Evolutionary conservation across 208 protist species (phyloP), one percentile per base, ranked within the genome.

Genomic region (Trypanosoma melophagium): DNA sequence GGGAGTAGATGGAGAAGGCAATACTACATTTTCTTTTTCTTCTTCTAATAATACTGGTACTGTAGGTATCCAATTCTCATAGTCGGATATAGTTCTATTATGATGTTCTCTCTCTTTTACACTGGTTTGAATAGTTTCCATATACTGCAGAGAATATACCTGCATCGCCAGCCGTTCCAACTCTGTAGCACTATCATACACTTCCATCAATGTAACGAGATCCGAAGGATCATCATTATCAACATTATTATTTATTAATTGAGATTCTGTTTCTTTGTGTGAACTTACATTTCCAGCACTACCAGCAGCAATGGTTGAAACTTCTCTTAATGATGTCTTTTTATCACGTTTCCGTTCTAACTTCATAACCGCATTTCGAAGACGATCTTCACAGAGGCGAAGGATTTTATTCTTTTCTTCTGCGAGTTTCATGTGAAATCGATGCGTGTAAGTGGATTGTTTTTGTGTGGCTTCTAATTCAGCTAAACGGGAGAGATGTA

Each of bases 361-460:
- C 14, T 49, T 50, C 38, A 50, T 52, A 17, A 69, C 38, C 14
- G 50, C 14, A 10, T 9, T 12, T 9, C 69, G 28, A 49, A 44
- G 25, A 60, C 59, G 41, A 45, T 21, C 31, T 42, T 69, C 75
- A 64, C 50, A 75, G 16, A 25, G 52, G 44, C 49, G 19, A 58
- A 89, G 60, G 4, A 71, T 58, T 13, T 77, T 66, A 21, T 68
- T 64, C 44, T 87, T 79, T 5, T 66, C 67, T 13, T 63, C 60
- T 19, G 76, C 76, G 47, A 85, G 76, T 50, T 60, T 80, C 44
- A 84, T 57, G n/a, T 63, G 68, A 53, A 87, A 81, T 10, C 38
- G 16, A 22, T 83, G 59, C 21, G 69, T 69, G 0, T 53, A 63
- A 1, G 10, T 51, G 7, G 62, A 63, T 35, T 73, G 62, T 41